Conservation (phyloP, 768 basidiomycete genomes). For the Boletus bicolor region DNA sequence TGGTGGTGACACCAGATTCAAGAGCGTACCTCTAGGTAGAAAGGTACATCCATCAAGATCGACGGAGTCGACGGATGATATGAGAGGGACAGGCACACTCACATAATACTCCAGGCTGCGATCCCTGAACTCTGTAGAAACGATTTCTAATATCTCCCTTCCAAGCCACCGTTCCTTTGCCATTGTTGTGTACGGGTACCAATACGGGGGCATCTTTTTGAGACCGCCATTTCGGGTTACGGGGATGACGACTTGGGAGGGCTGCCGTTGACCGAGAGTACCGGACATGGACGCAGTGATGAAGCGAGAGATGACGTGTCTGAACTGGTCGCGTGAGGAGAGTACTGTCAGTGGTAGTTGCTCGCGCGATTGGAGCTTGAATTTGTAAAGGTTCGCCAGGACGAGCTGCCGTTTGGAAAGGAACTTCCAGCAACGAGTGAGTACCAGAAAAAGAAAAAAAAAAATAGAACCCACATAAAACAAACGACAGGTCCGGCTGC, state of each 20-base stretch:
- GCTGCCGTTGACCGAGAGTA: constrained; percentile 20
- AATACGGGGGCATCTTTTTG: constrained; percentile 83
- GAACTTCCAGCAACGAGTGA: constrained; percentile 3
- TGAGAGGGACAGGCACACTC: constrained; percentile 33
- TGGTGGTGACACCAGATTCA: constrained; percentile 92
- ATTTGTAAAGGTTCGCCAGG: constrained; percentile 29
- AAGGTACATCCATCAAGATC: background rate
- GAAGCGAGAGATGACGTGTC: constrained; percentile 51
- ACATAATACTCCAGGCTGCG: constrained; percentile 96
- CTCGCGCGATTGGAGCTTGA: constrained; percentile 28
- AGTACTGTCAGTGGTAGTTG: constrained; percentile 44
- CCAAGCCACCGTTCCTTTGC: constrained; percentile 90
- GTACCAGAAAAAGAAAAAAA: background rate
- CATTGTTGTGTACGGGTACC: constrained; percentile 92
- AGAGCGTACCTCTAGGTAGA: constrained; percentile 60
- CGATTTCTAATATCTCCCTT: constrained; percentile 83
- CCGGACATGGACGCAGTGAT: constrained; percentile 49
- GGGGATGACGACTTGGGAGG: constrained; percentile 22
- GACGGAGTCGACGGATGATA: background rate
- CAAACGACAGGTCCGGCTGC: constrained; percentile 25
- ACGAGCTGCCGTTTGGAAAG: constrained; percentile 28
- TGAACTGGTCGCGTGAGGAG: constrained; percentile 53
- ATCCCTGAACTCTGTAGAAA: constrained; percentile 93
- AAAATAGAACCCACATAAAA: constrained; percentile 12
- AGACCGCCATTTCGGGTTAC: constrained; percentile 41